Evolutionary conservation across 1,139 yeast genomes (phyloP).

Genomic region (Suhomyces chickasaworum): DNA sequence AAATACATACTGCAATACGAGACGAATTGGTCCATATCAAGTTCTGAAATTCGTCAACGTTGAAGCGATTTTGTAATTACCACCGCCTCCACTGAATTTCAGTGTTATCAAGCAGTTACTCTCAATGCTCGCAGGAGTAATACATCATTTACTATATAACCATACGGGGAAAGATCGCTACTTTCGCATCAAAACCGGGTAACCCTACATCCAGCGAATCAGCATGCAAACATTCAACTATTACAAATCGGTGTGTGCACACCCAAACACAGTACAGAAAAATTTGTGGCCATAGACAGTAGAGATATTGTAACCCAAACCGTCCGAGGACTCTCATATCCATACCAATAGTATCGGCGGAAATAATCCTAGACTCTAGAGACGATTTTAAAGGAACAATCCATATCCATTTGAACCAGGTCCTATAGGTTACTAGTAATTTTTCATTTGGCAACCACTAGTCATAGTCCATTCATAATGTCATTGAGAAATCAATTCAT

Average conservation of each 20-base stretch:
- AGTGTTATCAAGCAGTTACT: too few species aligned
- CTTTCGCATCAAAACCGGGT: conserved; percentile 11
- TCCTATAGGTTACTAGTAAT: neutral
- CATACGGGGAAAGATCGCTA: neutral
- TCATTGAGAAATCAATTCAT: conserved; percentile 28
- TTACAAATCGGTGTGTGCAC: conserved; percentile 16
- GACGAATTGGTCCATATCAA: too few species aligned
- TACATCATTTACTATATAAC: neutral
- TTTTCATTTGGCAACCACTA: conserved; percentile 10
- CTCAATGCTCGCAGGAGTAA: too few species aligned
- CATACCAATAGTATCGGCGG: conserved; percentile 4
- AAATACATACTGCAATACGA: too few species aligned
- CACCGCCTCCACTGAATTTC: too few species aligned
- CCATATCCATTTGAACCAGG: conserved; percentile 1
- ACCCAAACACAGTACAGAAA: conserved; percentile 14
- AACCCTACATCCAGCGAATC: conserved; percentile 33
- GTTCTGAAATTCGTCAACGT: too few species aligned
- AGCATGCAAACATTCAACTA: conserved; percentile 29
- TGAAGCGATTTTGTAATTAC: too few species aligned
- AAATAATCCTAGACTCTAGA: neutral
- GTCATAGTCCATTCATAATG: conserved; percentile 7
- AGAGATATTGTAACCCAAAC: conserved; percentile 11
- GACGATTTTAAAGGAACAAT: neutral
- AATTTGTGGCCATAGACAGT: conserved; percentile 16
- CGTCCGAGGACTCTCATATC: conserved; percentile 6